Evolutionary conservation across 176 grass and related monocot genomes (phyloP).

Genomic region (Olyra latifolia): DNA sequence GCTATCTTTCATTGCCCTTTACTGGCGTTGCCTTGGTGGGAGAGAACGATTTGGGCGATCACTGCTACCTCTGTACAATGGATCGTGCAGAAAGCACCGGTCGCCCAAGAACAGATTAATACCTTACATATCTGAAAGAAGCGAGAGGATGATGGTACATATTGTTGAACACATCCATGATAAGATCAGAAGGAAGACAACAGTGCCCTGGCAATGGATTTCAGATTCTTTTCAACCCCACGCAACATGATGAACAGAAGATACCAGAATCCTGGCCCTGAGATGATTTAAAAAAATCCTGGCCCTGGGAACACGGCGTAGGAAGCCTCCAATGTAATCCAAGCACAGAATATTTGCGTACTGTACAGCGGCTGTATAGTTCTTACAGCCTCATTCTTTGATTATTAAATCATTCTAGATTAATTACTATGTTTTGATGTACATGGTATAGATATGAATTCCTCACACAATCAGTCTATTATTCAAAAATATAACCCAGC

Average conservation of each 20-base stretch:
- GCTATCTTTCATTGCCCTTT: slow-evolving; percentile 43
- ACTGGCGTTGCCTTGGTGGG: slow-evolving; percentile 77
- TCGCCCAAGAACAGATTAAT: slow-evolving; percentile 74
- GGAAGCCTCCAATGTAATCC: too few relatives aligned
- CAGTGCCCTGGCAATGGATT: neutral
- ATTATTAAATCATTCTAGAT: too few relatives aligned
- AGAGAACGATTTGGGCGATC: slow-evolving; percentile 54
- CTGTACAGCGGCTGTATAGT: neutral
- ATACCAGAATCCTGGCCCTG: too few relatives aligned
- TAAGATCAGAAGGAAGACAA: neutral
- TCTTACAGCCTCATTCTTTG: slow-evolving; percentile 13
- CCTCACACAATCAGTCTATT: too few relatives aligned
- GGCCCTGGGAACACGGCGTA: too few relatives aligned
- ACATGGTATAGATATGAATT: too few relatives aligned
- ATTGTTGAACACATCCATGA: neutral
- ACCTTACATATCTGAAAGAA: neutral
- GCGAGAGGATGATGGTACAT: neutral
- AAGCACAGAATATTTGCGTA: too few relatives aligned
- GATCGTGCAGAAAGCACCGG: slow-evolving; percentile 39
- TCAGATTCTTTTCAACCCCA: too few relatives aligned
- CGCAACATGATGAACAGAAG: too few relatives aligned
- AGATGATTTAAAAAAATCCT: too few relatives aligned
- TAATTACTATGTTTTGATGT: too few relatives aligned
- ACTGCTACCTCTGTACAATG: slow-evolving; percentile 72
- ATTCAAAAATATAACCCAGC: too few relatives aligned